phyloP scores from a whole-genome alignment of 805 yeast genomes.

The Wickerhamiella musiphila region DNA sequence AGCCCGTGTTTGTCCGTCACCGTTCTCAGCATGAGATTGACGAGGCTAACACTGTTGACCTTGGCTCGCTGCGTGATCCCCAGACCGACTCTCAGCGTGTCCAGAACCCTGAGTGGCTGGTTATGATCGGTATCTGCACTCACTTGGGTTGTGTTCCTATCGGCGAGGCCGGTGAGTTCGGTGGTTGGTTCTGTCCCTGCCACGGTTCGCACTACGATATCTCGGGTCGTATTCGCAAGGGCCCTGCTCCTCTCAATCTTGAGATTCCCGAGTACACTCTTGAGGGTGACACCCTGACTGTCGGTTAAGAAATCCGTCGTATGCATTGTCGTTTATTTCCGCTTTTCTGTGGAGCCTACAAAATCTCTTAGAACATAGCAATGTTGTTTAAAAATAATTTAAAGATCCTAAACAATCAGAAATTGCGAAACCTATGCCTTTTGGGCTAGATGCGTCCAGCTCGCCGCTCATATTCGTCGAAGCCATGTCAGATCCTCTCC shows the following conservation, averaged over 20 bases:
- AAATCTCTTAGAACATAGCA: no score
- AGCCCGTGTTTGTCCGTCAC: constrained; percentile 98
- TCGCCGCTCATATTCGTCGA: no score
- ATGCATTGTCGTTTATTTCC: neutral
- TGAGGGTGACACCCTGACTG: constrained; percentile 65
- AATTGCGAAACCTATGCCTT: no score
- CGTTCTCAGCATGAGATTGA: constrained; percentile 84
- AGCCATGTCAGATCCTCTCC: no score
- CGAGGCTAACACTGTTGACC: constrained; percentile 78
- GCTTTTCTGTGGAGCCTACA: no score
- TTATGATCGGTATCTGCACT: constrained; percentile 99
- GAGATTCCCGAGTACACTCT: constrained; percentile 89
- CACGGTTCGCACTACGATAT: constrained; percentile 99
- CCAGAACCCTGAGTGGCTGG: constrained; percentile 92
- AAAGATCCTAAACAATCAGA: no score
- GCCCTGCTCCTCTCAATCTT: constrained; percentile 98
- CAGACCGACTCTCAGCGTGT: constrained; percentile 87
- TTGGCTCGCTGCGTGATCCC: constrained; percentile 77
- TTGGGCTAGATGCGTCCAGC: no score
- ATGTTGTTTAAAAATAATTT: no score
- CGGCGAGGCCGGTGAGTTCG: constrained; percentile 98
- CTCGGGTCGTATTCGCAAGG: constrained; percentile 99
- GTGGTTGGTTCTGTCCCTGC: constrained; percentile 99
- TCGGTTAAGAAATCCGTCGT: constrained; percentile 42
- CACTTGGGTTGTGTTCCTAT: constrained; percentile 99